These are phyloP conservation scores for Tricholoma terreum DNA, from an alignment of 768 basidiomycete species.

Conservation along the genomic window DNA sequence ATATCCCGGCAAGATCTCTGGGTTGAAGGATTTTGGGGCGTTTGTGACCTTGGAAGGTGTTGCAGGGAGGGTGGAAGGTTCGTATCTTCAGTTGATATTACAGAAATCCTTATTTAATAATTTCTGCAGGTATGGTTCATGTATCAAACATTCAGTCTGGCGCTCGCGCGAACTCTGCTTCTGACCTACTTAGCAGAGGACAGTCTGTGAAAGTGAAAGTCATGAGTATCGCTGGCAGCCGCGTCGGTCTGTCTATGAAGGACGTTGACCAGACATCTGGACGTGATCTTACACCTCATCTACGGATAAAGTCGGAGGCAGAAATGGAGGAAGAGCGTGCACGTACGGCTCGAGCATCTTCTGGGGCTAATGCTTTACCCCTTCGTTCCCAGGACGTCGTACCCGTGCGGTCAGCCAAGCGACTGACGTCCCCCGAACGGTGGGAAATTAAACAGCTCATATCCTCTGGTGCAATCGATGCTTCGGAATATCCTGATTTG, in stretches of 20 bases:
- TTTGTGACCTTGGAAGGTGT: slow-evolving; percentile 91
- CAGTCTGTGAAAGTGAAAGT: slow-evolving; percentile 95
- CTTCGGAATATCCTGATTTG: slow-evolving; percentile 91
- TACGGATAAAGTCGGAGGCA: slow-evolving; percentile 91
- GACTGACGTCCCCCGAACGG: slow-evolving; percentile 92
- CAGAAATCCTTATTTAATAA: slow-evolving; percentile 4
- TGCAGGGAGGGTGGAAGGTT: slow-evolving; percentile 84
- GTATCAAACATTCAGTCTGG: slow-evolving; percentile 89
- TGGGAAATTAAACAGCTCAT: slow-evolving; percentile 99
- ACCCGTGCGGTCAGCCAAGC: slow-evolving; percentile 75
- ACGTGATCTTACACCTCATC: slow-evolving; percentile 89
- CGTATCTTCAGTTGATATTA: slow-evolving; percentile 21
- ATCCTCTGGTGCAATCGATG: slow-evolving; percentile 87
- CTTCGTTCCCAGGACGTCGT: slow-evolving; percentile 54
- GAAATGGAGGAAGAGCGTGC: slow-evolving; percentile 83
- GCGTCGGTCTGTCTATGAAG: slow-evolving; percentile 92
- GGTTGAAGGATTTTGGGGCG: slow-evolving; percentile 93
- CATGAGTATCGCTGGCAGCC: slow-evolving; percentile 82
- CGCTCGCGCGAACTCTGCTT: slow-evolving; percentile 80
- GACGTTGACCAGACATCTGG: slow-evolving; percentile 93
- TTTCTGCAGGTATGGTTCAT: slow-evolving; percentile 85
- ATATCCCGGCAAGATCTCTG: slow-evolving; percentile 81
- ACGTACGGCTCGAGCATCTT: slow-evolving; percentile 58
- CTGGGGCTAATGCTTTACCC: slow-evolving; percentile 87
- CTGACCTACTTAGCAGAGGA: slow-evolving; percentile 81